Evolutionary conservation across 2,329 filamentous ascomycete genomes (phyloP).

Genomic region (Sporothrix pseudoabietina): DNA sequence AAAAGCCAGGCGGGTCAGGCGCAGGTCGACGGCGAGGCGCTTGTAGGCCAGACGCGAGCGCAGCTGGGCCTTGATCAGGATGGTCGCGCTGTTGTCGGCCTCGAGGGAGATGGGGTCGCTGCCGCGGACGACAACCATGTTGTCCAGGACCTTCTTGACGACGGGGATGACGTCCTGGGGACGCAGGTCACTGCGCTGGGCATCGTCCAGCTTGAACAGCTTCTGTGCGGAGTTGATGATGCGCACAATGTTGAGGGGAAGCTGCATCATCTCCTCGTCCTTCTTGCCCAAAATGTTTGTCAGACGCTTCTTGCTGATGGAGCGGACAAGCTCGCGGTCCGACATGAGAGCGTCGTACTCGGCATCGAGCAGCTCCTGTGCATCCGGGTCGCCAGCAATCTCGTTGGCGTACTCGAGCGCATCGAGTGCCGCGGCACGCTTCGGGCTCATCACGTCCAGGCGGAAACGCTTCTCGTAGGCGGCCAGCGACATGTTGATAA

Average conservation of each 20-base stretch:
- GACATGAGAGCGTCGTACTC: conserved; percentile 78
- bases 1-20: conserved; percentile 87
- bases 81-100: conserved; percentile 83
- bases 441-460: conserved; percentile 78
- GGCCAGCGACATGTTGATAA: conserved; percentile 75
- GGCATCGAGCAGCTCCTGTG: conserved; percentile 82
- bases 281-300: conserved; percentile 52
- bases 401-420: conserved; percentile 85
- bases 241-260: conserved; percentile 87
- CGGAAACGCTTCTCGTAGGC: conserved; percentile 81
- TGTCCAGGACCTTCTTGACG: conserved; percentile 72
- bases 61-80: conserved; percentile 89
- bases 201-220: conserved; percentile 86
- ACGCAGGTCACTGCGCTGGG: conserved; percentile 83
- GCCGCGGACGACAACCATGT: conserved; percentile 84
- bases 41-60: conserved; percentile 91
- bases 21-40: conserved; percentile 81
- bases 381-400: conserved; percentile 81
- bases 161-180: conserved; percentile 83
- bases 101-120: conserved; percentile 79
- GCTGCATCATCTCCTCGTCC: conserved; percentile 82
- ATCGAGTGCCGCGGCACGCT: conserved; percentile 62
- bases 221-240: conserved; percentile 89
- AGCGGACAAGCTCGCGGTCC: conserved; percentile 76
- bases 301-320: conserved; percentile 56